Base-by-base conservation (phyloP, 2,329 filamentous ascomycete species). In the Paraconiothyrium brasiliense region DNA sequence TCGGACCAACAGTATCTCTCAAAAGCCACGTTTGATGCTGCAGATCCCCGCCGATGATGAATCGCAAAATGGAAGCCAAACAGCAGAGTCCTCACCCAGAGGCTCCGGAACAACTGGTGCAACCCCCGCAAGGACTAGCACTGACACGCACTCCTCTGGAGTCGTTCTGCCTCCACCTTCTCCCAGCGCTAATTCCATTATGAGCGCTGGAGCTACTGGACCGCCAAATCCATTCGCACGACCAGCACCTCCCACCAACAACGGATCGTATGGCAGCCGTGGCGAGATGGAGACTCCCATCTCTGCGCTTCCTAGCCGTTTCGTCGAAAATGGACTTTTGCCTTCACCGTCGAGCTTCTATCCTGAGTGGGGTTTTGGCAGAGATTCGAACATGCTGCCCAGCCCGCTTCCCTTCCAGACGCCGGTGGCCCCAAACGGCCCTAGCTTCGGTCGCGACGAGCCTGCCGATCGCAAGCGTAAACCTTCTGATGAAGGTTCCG, bases 141-240 rank as follows among this genome's bases (percentile, higher is more conserved):
- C 79, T 0, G 84, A 86, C 54, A 80, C 88, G 5, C 87, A 90
- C 69, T 85, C 87, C 16, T 86, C 86, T 4, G 87, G 89, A 20
- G 89, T 97, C 22, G 92, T 97, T 2, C 84, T 99, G 6, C 95
- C 95, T 20, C 94, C 94, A 8, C 95, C 95, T 0, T 97, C 95
- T 1, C 94, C 95, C 0, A 97, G 93, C 34, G 92, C 93, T 2
- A 91, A 91, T 24, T 89, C 93, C 2, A 84, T 98, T 7, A 84
- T 97, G 58, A 97, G 93, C 51, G 95, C 95, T 0, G 95, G 95
- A 44, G 94, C 95, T 9, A 91, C 90, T 41, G 95, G 95, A 0
- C 95, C 95, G 14, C 93, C 93, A 2, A 99, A 99, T 76, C 95
- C 95, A 0, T 99, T 98, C 77, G 95, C 95, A 8, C 87, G 94